Evolutionary conservation across 805 yeast genomes (phyloP).

Genomic region (Hanseniaspora thailandica): DNA sequence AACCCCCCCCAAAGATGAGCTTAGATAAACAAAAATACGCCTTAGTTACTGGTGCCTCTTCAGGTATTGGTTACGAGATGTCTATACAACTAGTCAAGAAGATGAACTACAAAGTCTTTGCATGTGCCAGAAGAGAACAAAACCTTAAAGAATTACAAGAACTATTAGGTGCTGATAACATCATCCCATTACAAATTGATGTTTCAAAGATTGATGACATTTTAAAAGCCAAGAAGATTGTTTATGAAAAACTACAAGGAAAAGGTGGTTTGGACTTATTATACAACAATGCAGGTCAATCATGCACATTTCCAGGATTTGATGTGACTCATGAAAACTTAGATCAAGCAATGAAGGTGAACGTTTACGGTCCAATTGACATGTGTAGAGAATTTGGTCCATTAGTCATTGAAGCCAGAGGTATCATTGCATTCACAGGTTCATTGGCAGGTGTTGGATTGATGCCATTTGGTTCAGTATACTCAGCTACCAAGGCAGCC

Average conservation of each 20-base stretch:
- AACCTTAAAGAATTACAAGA: conserved; percentile 33
- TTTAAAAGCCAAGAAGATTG: conserved; percentile 30
- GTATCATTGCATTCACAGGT: conserved; percentile 54
- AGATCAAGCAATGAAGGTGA: conserved; percentile 46
- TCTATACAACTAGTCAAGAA: conserved; percentile 38
- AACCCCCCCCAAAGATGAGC: background rate
- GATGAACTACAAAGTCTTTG: conserved; percentile 51
- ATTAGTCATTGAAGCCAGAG: conserved; percentile 38
- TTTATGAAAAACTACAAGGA: conserved; percentile 32
- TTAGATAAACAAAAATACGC: conserved; percentile 31
- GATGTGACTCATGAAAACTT: conserved; percentile 50
- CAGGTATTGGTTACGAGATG: conserved; percentile 45
- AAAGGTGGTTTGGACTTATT: conserved; percentile 46
- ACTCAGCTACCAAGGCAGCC: conserved; percentile 63
- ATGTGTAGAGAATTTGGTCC: conserved; percentile 46
- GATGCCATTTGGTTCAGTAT: conserved; percentile 59
- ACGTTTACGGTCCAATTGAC: conserved; percentile 60
- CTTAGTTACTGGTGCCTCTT: conserved; percentile 48
- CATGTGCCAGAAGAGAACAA: conserved; percentile 65
- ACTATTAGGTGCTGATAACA: conserved; percentile 21
- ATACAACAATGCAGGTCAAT: conserved; percentile 67
- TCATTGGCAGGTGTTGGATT: conserved; percentile 54
- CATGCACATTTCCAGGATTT: conserved; percentile 59
- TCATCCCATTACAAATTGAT: conserved; percentile 42
- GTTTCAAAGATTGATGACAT: conserved; percentile 45